Evolutionary conservation across 2,329 filamentous ascomycete species (phyloP), one percentile per base, ranked within the genome.

Genomic region (Botrytis fragariae): DNA sequence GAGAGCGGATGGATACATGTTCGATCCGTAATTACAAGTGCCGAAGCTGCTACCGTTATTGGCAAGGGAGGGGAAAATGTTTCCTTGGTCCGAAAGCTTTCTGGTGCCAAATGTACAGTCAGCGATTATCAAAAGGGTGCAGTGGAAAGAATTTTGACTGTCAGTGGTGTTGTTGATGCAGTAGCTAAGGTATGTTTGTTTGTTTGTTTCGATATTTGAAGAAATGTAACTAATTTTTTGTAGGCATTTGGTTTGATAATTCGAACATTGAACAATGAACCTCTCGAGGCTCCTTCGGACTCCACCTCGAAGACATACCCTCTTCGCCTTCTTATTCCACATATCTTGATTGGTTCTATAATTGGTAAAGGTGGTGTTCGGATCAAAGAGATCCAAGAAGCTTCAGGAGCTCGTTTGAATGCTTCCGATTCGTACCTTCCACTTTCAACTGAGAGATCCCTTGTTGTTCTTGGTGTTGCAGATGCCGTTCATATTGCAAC

Each of bases 41-140:
- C 94, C 63, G 96, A 99, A 84, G 96, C 96, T 78, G 96, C 96
- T 57, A 99, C 96, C 67, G 94, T 98, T 77, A 99, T 99, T 83
- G 96, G 96, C 81, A 99, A 99, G 85, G 95, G 95, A 76, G 96
- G 96, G 82, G 96, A 99, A 86, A 99, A 99, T 81, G 96, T 99
- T 65, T 97, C 95, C 78, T 94, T 97, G 84, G 98, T 99, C 81
- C 91, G 96, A 78, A 94, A 93, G 82, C 88, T 97, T 84, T 98
- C 96, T 70, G 95, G 94, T 79, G 96, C 96, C 77, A 98, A 98
- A 85, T 99, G 96, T 86, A 99, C 96, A 65, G 96, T 99, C 79
- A 98, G 95, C 85, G 96, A 99, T 84, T 99, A 98, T 81, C 93
- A 97, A 79, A 94, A 97, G 81, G 96, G 96, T 77, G 96, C 96